Evolutionary conservation across 23 red algal species (phyloP).

Genomic region (Agarophyton chilense): DNA sequence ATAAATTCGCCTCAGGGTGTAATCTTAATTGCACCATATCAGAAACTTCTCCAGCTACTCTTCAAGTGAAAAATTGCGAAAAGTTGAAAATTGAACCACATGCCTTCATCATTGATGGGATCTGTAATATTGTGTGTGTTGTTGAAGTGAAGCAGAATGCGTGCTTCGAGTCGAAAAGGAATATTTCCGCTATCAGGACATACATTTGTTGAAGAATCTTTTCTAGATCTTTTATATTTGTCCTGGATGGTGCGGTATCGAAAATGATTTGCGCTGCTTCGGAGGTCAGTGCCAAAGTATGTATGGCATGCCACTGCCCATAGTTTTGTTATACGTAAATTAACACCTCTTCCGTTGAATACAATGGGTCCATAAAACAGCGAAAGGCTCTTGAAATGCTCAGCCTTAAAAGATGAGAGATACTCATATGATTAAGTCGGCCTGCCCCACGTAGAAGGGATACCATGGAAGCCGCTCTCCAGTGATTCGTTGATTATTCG

Average conservation of each 20-base stretch:
- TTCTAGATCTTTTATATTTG: too few relatives aligned
- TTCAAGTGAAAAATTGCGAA: not conserved
- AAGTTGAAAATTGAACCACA: not conserved
- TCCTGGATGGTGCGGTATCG: not conserved
- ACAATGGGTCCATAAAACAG: not conserved
- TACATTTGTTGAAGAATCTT: not conserved
- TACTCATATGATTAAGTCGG: not conserved
- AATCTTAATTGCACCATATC: not conserved
- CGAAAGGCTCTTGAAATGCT: not conserved
- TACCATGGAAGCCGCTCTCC: not conserved
- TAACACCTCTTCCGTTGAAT: not conserved
- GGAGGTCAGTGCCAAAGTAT: not conserved
- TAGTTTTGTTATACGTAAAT: not conserved
- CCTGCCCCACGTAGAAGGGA: not conserved
- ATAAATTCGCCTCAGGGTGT: too few relatives aligned
- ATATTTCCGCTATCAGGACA: not conserved
- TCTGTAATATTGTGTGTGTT: not conserved
- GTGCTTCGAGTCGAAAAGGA: not conserved
- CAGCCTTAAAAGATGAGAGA: not conserved
- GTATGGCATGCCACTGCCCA: not conserved
- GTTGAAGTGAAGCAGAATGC: conserved; percentile 3
- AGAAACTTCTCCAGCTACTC: not conserved
- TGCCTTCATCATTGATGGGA: not conserved
- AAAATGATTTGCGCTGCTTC: not conserved
- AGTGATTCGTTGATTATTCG: too few relatives aligned